phyloP scores from a whole-genome alignment of 345 rosid species.

The Rhodamnia rubescens region DNA sequence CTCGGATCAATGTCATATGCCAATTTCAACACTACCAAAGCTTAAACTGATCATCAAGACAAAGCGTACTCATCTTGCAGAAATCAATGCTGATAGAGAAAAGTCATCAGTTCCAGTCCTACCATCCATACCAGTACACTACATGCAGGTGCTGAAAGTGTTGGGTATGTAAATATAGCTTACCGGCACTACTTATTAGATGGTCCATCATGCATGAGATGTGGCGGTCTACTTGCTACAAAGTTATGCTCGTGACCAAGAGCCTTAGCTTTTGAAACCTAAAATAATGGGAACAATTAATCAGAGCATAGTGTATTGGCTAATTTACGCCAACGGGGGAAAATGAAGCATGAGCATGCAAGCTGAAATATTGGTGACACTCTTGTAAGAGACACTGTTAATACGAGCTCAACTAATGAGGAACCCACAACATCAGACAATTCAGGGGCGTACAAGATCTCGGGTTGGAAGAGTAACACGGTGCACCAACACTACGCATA shows the following conservation, averaged over 20 bases:
- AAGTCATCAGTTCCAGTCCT: slow-evolving; percentile 23
- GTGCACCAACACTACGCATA: not conserved
- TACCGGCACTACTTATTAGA: not conserved
- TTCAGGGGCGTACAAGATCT: not conserved
- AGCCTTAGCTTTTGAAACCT: not conserved
- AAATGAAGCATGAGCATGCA: not conserved
- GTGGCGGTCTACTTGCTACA: not conserved
- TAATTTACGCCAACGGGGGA: not conserved
- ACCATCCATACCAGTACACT: too few relatives aligned
- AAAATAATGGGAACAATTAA: not conserved
- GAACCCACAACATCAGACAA: not conserved
- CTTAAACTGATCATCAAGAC: slow-evolving; percentile 43
- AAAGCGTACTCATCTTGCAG: slow-evolving; percentile 40
- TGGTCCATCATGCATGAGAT: not conserved
- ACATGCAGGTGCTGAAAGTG: too few relatives aligned
- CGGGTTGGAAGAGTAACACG: not conserved
- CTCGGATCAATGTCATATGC: slow-evolving; percentile 3
- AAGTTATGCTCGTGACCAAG: not conserved
- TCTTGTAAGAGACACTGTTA: not conserved
- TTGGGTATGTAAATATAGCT: not conserved
- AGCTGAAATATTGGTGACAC: not conserved
- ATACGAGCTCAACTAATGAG: not conserved
- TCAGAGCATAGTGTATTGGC: not conserved
- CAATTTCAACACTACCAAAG: slow-evolving; percentile 56
- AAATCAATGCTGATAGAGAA: slow-evolving; percentile 64